phyloP scores from a whole-genome alignment of 2,329 filamentous ascomycete species.

The Emergomyces pasteurianus region DNA sequence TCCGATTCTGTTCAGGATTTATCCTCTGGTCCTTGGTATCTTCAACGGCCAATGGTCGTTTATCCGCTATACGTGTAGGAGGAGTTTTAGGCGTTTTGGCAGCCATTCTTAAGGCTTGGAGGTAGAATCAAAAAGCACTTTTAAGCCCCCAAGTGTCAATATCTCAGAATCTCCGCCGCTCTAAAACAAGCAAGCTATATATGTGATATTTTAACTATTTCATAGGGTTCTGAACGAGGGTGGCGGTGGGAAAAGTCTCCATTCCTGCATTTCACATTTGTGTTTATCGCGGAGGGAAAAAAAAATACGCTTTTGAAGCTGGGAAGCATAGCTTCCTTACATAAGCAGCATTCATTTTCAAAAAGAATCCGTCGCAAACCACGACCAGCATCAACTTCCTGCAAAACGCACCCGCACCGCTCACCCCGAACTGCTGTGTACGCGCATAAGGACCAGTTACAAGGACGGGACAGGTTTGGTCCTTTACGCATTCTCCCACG shows the following conservation, averaged over 20 bases:
- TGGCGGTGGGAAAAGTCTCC: background rate
- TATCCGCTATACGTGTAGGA: background rate
- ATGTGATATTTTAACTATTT: background rate
- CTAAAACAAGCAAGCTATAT: background rate
- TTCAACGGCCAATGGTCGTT: slow-evolving; percentile 1
- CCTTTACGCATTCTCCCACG: background rate
- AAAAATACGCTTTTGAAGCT: background rate
- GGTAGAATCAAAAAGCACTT: background rate
- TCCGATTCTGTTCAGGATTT: background rate
- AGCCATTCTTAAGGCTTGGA: background rate
- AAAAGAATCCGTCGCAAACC: background rate
- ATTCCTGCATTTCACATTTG: background rate
- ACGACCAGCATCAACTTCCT: background rate
- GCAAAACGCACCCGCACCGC: no score
- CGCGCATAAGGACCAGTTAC: background rate
- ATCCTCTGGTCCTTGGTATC: slow-evolving; percentile 1
- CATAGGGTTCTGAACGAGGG: background rate
- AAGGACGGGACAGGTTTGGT: background rate
- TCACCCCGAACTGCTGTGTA: background rate
- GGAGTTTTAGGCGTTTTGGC: background rate
- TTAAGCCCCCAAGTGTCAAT: background rate
- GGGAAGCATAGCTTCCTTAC: background rate
- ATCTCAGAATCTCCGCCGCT: background rate
- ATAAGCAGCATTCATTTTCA: background rate
- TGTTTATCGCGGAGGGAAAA: background rate